Evolutionary conservation across 257 asterid species (phyloP).

Genomic region (Nicotiana undulata): DNA sequence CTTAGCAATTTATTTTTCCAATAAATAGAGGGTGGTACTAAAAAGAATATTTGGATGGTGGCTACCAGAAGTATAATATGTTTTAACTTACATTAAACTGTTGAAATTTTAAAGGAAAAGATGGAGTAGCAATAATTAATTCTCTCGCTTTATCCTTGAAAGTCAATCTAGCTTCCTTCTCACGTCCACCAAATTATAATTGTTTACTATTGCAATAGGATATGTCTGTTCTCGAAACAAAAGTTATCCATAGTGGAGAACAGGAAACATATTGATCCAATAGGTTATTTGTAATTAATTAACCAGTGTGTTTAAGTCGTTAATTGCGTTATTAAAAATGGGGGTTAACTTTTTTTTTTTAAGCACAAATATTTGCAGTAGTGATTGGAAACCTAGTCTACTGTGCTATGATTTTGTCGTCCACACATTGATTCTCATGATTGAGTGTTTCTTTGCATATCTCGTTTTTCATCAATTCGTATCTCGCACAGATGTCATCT

Average conservation of each 20-base stretch:
- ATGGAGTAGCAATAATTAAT: background rate
- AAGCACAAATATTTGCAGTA: background rate
- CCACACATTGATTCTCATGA: slow-evolving; percentile 27
- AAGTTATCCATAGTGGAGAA: background rate
- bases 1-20: background rate
- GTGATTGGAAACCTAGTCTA: slow-evolving; percentile 9
- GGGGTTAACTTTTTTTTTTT: background rate
- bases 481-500: background rate
- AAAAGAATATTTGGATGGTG: no score
- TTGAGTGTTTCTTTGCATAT: slow-evolving; percentile 17
- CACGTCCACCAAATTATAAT: background rate
- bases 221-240: background rate
- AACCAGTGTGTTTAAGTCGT: background rate
- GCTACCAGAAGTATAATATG: no score
- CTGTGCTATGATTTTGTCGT: slow-evolving; percentile 36
- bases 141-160: background rate
- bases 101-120: background rate
- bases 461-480: background rate
- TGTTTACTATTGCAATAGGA: background rate
- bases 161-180: background rate
- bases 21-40: background rate
- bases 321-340: background rate
- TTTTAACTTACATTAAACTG: background rate
- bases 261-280: background rate
- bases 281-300: background rate